Evolutionary conservation across 2,329 filamentous ascomycete species (phyloP), one percentile per base, ranked within the genome.

Genomic region (Cordyceps javanica): DNA sequence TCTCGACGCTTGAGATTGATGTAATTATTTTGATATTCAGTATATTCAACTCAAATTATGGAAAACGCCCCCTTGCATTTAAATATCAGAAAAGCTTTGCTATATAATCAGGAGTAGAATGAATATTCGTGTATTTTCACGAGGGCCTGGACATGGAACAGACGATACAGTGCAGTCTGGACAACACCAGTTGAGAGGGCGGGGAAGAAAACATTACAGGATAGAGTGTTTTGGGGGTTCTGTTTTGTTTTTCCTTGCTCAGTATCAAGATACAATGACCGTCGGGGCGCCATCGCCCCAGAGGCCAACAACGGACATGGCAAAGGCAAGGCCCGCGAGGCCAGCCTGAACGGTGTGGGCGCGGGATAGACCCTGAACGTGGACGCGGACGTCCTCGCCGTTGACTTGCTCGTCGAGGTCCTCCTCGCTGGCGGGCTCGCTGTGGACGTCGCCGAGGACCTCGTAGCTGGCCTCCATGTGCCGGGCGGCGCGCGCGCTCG

Each of bases 401-500:
- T 87, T 87, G 60, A 83, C 70, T 41, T 6, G 21, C 44, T 76
- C 75, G 34, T 76, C 75, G 16, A 67, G 70, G 64, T 82, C 84
- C 71, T 79, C 79, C 66, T 77, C 77, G 62, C 76, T 79, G 45
- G 73, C 72, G 2, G 72, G 69, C 60, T 82, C 77, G 61, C 75
- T 78, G 61, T 74, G 73, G n/a, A 75, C 71, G 28, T 84, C 78
- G 44, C 80, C 77, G 25, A 88, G 74, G 10, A 88, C 82, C 72
- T 90, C 87, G 72, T 88, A 90, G 77, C 83, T 89, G 46, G 83
- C 81, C 70, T 91, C 87, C 77, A 89, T 82, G 60, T 77, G 77
- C 60, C n/a, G n/a, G n/a, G 72, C 66, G 60, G 66, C 52, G 62
- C 36, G 32, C 61, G 53, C 55, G 58, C 55, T 65, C 23, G 11